Base-by-base conservation (phyloP, 306 rosid species). In the Albizia julibrissin region DNA sequence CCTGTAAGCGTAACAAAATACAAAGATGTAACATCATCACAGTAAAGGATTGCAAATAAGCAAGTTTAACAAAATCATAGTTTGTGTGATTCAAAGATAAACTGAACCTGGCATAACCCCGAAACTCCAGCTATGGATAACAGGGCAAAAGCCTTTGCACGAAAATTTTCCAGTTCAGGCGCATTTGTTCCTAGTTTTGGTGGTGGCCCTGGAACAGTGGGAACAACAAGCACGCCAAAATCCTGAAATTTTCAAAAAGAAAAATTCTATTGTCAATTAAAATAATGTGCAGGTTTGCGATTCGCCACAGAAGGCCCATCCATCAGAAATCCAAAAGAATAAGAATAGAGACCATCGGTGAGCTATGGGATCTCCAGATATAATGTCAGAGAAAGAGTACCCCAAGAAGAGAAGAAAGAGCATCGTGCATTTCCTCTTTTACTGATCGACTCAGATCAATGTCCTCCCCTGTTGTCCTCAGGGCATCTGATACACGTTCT, bases 201-300 rank as follows among this genome's bases (percentile, higher is more conserved):
- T 49, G 99, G 99, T 58, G 91, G 85, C 16, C 96, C 98, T 34
- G 93, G 97, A 78, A 93, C 92, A 3, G 97, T 93, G 43, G 99
- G 98, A 77, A 95, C 87, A 67, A 87, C 86, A 29, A 95, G 96
- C 81, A 93, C 90, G 49, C 97, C 97, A 21, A 61, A 83, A 80
- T 93, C 98, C 99, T 95, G 89, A 84, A 78, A 68, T 22, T 82
- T 27, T 64, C 69, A 40, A 4, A 33, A 66, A 70, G 33, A 50
- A 37, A 44, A 21, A 0, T 29, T 29, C 3, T 29, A 21, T 21
- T 56, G 9, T 62, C 13, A n/a, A 26, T 26, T 16, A 62, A 62
- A 62, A 24, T 62, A 62, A 61, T 11, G 34, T 26, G 24, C 8
- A 50, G 6, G 22, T 6, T 54, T 54, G 26, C 8, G 10, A 4